A percentile compares a stretch with the other conserved stretches of the same genome.
These are phyloP conservation scores for Fistulina hepatica DNA, from an alignment of 1,284 basidiomycete genomes.

Conservation along the genomic window DNA sequence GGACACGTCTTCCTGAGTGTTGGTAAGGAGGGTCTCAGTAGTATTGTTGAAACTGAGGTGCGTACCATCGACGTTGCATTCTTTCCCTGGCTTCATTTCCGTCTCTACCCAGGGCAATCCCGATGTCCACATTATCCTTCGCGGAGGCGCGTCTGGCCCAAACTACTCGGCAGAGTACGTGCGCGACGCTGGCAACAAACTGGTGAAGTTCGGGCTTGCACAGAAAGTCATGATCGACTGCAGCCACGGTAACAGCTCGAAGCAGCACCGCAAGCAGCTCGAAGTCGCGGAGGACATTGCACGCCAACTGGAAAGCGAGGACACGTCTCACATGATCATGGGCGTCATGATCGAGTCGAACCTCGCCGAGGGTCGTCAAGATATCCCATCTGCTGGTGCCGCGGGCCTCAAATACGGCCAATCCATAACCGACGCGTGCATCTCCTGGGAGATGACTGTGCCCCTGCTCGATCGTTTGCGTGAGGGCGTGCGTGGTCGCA, in stretches of 20 bases:
- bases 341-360: conserved; percentile 98
- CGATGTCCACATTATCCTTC: conserved; percentile 85
- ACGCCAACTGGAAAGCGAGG: conserved; percentile 55
- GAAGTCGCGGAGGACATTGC: conserved; percentile 80
- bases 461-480: conserved; percentile 72
- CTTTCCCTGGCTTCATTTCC: too few species aligned
- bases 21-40: conserved; percentile 85
- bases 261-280: conserved; percentile 76
- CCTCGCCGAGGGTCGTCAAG: conserved; percentile 81
- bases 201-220: conserved; percentile 70
- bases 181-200: conserved; percentile 63
- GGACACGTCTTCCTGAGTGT: conserved; percentile 91
- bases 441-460: conserved; percentile 83
- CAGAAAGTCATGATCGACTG: conserved; percentile 91
- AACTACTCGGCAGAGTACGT: conserved; percentile 79
- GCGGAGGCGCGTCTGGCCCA: conserved; percentile 79
- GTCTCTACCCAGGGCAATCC: conserved; percentile 70
- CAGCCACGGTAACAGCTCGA: conserved; percentile 89
- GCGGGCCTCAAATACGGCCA: conserved; percentile 79
- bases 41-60: conserved; percentile 83
- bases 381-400: conserved; percentile 72
- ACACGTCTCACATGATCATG: conserved; percentile 73
- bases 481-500: conserved; percentile 67
- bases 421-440: conserved; percentile 84
- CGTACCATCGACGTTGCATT: too few species aligned